These are phyloP conservation scores for Arachis monticola DNA, from an alignment of 331 rosid species.

Conservation along the genomic window DNA sequence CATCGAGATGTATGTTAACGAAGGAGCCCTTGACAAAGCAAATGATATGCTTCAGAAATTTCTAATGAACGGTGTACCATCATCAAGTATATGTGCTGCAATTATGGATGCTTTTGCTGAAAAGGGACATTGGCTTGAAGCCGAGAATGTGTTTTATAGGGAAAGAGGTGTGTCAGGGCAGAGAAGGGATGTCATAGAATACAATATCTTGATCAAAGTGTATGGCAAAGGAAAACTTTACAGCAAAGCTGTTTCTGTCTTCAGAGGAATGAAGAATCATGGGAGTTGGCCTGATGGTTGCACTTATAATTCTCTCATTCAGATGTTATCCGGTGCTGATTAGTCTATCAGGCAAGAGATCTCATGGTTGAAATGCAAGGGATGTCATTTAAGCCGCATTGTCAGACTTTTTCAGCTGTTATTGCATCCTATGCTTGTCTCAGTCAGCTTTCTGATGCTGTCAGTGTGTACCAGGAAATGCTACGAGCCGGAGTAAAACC, in stretches of 20 bases:
- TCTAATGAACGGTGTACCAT: slow-evolving; percentile 42
- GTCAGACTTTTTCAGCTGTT: slow-evolving; percentile 81
- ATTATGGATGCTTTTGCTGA: slow-evolving; percentile 85
- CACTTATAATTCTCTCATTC: slow-evolving; percentile 86
- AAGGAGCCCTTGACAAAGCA: slow-evolving; percentile 65
- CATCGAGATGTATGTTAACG: slow-evolving; percentile 71
- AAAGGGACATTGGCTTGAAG: slow-evolving; percentile 79
- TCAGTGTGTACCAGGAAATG: slow-evolving; percentile 63
- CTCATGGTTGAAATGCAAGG: slow-evolving; percentile 74
- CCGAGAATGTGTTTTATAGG: slow-evolving; percentile 67
- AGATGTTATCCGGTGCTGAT: slow-evolving; percentile 86
- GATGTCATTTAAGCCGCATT: slow-evolving; percentile 66
- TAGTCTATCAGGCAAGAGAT: slow-evolving; percentile 67
- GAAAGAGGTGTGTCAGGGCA: slow-evolving; percentile 52
- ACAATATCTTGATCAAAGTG: slow-evolving; percentile 87
- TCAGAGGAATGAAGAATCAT: slow-evolving; percentile 76
- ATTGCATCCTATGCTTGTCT: slow-evolving; percentile 77
- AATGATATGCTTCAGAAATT: slow-evolving; percentile 57
- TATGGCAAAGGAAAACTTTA: slow-evolving; percentile 77
- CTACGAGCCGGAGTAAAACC: slow-evolving; percentile 61
- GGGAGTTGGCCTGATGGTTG: slow-evolving; percentile 80
- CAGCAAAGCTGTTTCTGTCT: slow-evolving; percentile 69
- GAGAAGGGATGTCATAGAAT: slow-evolving; percentile 68
- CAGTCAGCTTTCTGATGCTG: slow-evolving; percentile 79
- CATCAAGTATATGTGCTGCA: slow-evolving; percentile 65